These are phyloP conservation scores for Lactuca sativa DNA, from an alignment of 129 eudicot genomes.

Conservation along the genomic window DNA sequence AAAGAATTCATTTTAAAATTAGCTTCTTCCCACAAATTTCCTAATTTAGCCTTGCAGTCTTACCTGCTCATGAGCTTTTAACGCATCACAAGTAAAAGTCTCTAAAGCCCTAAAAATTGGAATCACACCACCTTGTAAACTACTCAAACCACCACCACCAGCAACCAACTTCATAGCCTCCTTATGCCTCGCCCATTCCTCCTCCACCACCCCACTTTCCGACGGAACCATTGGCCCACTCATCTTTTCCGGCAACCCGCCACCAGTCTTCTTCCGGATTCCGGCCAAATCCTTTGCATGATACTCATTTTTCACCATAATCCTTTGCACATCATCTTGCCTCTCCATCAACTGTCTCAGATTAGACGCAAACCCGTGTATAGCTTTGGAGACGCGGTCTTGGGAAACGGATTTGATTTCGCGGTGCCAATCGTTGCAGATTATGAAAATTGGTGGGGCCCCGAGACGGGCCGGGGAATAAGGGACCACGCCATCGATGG, in stretches of 20 bases:
- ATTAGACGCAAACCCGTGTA: conserved; percentile 64
- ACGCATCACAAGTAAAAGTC: conserved; percentile 68
- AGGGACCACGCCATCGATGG: conserved; percentile 86
- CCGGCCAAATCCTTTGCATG: conserved; percentile 56
- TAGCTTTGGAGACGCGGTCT: conserved; percentile 60
- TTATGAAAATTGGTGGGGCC: conserved; percentile 81
- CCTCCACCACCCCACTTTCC: conserved; percentile 63
- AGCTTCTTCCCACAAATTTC: neutral
- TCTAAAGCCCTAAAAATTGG: conserved; percentile 93
- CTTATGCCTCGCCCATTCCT: conserved; percentile 63
- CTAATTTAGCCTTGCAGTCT: conserved; percentile 37
- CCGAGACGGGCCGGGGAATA: conserved; percentile 84
- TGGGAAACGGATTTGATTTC: conserved; percentile 62
- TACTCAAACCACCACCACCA: conserved; percentile 71
- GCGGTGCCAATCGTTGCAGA: conserved; percentile 81
- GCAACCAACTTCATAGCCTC: conserved; percentile 90
- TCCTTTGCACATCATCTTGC: conserved; percentile 78
- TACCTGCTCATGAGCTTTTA: conserved; percentile 81
- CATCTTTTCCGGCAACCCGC: conserved; percentile 38
- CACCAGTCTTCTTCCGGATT: conserved; percentile 36
- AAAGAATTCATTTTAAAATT: conserved; percentile 4
- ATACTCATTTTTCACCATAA: conserved; percentile 69
- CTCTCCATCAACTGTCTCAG: conserved; percentile 61
- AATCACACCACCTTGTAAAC: conserved; percentile 84
- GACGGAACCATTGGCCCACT: conserved; percentile 57